Base-by-base conservation (phyloP, 2,329 filamentous ascomycete species). In the Chaetomium strumarium region DNA sequence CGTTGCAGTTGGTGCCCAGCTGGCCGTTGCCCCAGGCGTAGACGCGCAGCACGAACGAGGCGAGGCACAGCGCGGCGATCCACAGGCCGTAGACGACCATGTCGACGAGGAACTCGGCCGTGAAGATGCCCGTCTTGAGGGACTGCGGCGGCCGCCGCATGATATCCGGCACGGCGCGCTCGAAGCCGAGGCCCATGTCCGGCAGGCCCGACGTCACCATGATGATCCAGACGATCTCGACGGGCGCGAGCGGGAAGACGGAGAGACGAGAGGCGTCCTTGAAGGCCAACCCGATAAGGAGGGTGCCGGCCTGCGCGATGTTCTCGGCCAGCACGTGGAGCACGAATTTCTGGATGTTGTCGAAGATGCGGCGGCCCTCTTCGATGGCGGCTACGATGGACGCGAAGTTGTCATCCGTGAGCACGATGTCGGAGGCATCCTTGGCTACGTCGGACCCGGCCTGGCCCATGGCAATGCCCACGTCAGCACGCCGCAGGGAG, bases 351-450 rank as follows among this genome's bases (percentile, higher is more conserved):
- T 88, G 83, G 56, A 88, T 86, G 60, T 88, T 88, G 71, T 87
- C 84, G 53, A 86, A 85, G 52, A 87, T 76, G 43, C 84, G 74
- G 29, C 85, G 78, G n/a, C 85, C 85, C 67, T 88, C 84, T 64
- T 85, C 80, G 41, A 88, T 83, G 36, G 82, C 84, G 14, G 81
- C 83, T 29, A 88, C 77, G 53, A 88, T 88, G 20, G 85, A 90
- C 8, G 89, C 87, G 64, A 95, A 95, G 70, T 95, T 91, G 68
- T 93, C 89, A 64, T 93, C 88, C 0, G 88, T 90, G 20, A 95
- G 74, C 34, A 95, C 88, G 77, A 95, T 93, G 64, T 95, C 89
- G 1, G 88, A 86, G 2, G 89, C 89, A 68, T 93, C 84, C 63
- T 88, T 88, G 56, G 85, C 85, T 10, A 89, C 85, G 63, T 88